A percentile compares a stretch with the other conserved stretches of the same genome.
Evolutionary conservation across 129 eudicot species (phyloP).

Genomic region (Helianthus annuus): HanXRQr2.0-SUNRISE NC_035444.2:30866185-30866684

Average conservation of each 20-base stretch:
- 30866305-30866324: conserved; percentile 80
- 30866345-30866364: conserved; percentile 48
- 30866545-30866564: conserved; percentile 70
- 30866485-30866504: conserved; percentile 84
- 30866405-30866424: conserved; percentile 85
- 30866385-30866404: conserved; percentile 97
- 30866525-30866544: conserved; percentile 54
- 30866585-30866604: conserved; percentile 89
- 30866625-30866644: conserved; percentile 64
- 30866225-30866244: conserved; percentile 36
- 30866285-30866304: conserved; percentile 73
- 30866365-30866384: conserved; percentile 79
- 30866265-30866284: conserved; percentile 47
- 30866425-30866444: conserved; percentile 88
- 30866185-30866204: conserved; percentile 77
- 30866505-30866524: conserved; percentile 67
- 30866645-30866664: conserved; percentile 67
- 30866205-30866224: conserved; percentile 76
- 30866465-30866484: conserved; percentile 85
- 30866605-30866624: conserved; percentile 88
- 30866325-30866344: conserved; percentile 40
- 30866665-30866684: conserved; percentile 84
- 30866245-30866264: conserved; percentile 43
- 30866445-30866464: conserved; percentile 96
- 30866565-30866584: conserved; percentile 83